A percentile compares a stretch with the other conserved stretches of the same genome.
phyloP scores from a whole-genome alignment of 1,139 yeast genomes.

The Sugiyamaella pinicola region DNA sequence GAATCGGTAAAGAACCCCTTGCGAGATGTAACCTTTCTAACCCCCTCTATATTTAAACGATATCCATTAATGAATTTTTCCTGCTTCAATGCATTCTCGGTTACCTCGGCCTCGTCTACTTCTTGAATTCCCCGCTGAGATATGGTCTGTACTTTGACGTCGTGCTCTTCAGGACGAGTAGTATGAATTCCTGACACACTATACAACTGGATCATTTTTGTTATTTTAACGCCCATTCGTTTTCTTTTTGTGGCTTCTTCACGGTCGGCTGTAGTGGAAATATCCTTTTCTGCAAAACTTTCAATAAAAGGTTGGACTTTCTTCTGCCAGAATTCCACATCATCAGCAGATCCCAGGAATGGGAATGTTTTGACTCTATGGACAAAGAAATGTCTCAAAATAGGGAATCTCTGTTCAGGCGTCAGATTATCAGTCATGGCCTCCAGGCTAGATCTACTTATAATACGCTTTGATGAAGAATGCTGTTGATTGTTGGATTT shows the following conservation, averaged over 20 bases:
- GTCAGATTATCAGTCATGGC: constrained; percentile 5
- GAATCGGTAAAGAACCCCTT: constrained; percentile 39
- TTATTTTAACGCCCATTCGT: constrained; percentile 60
- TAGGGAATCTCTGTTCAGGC: constrained; percentile 53
- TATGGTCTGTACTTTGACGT: constrained; percentile 49
- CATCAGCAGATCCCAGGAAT: constrained; percentile 59
- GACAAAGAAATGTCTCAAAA: constrained; percentile 64
- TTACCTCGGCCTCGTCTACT: constrained; percentile 43
- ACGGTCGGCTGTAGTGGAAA: constrained; percentile 70
- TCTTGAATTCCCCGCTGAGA: constrained; percentile 57
- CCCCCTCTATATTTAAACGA: constrained; percentile 68
- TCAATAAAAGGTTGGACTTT: constrained; percentile 81
- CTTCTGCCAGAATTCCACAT: constrained; percentile 68
- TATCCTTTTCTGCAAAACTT: constrained; percentile 67
- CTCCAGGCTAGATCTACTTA: background rate
- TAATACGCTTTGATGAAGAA: background rate
- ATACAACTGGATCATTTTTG: constrained; percentile 63
- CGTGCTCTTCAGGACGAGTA: constrained; percentile 57
- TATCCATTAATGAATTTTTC: constrained; percentile 58
- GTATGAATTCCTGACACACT: constrained; percentile 77
- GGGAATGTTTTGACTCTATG: constrained; percentile 72
- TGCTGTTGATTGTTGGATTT: background rate
- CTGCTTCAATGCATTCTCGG: constrained; percentile 47
- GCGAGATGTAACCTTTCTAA: constrained; percentile 41
- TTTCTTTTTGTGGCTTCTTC: constrained; percentile 74